Evolutionary conservation across 208 protist genomes (phyloP).

Genomic region (Tritrichomonas foetus): DNA sequence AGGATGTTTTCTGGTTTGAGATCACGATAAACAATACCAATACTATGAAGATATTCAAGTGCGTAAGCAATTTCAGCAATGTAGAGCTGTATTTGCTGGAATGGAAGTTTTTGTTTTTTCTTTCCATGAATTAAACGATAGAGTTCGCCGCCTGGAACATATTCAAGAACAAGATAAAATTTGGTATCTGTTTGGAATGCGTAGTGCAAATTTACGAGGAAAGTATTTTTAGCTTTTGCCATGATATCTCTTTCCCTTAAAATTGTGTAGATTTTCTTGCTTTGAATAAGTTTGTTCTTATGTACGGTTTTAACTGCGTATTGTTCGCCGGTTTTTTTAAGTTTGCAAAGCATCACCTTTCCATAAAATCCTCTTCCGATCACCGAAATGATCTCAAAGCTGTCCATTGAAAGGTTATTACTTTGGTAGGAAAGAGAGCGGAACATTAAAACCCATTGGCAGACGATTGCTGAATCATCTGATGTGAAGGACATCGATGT

Average conservation of each 20-base stretch:
- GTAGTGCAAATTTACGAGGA: neutral
- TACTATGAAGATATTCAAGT: constrained; percentile 25
- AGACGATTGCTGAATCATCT: no score
- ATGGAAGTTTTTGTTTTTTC: no score
- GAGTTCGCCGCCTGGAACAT: constrained; percentile 20
- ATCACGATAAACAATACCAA: constrained; percentile 35
- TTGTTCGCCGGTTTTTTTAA: neutral
- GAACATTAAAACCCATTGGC: neutral
- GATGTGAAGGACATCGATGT: no score
- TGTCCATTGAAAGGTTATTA: neutral
- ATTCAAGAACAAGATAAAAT: neutral
- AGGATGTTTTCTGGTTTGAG: constrained; percentile 42
- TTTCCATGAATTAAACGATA: no score
- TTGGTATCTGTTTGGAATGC: neutral
- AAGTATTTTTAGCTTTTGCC: neutral
- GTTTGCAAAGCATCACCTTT: neutral
- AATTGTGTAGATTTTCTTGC: neutral
- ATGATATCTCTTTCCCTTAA: neutral
- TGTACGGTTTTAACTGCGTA: neutral
- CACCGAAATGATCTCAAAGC: neutral
- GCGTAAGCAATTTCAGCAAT: neutral
- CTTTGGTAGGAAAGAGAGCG: neutral
- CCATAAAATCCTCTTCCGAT: neutral
- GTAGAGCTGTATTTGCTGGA: no score
- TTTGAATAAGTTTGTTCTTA: neutral